These are phyloP conservation scores for Leccinum subfulvum DNA, from an alignment of 1,284 basidiomycete species.

Conservation along the genomic window DNA sequence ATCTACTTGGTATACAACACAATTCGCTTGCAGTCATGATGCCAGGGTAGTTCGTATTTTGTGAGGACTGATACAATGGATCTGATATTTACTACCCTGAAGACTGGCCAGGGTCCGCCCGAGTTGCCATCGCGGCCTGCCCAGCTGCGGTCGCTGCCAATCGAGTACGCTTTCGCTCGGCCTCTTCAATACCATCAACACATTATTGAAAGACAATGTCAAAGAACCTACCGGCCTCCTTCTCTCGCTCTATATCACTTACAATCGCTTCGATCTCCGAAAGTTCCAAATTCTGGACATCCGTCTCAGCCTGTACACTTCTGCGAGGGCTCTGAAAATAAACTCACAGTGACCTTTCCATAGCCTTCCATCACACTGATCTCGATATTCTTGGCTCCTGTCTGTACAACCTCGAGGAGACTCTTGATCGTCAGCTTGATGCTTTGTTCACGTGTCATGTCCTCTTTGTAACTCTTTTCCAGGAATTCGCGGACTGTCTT, in stretches of 20 bases:
- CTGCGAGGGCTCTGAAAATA: neutral
- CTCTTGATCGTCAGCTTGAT: slow-evolving; percentile 97
- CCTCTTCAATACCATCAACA: slow-evolving; percentile 85
- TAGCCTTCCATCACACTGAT: slow-evolving; percentile 96
- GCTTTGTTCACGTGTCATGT: slow-evolving; percentile 82
- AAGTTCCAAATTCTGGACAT: slow-evolving; percentile 74
- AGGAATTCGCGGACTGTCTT: slow-evolving; percentile 99
- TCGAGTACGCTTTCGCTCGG: slow-evolving; percentile 88
- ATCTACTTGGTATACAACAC: neutral
- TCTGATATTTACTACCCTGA: slow-evolving; percentile 35
- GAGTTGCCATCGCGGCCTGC: slow-evolving; percentile 78
- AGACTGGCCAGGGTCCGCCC: slow-evolving; percentile 44
- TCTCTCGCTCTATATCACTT: slow-evolving; percentile 88
- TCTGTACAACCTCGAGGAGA: slow-evolving; percentile 97
- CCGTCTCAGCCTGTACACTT: slow-evolving; percentile 5
- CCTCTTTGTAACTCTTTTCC: slow-evolving; percentile 97
- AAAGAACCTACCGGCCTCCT: slow-evolving; percentile 76
- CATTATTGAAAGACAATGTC: slow-evolving; percentile 50
- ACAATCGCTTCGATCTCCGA: slow-evolving; percentile 90
- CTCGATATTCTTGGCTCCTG: slow-evolving; percentile 99
- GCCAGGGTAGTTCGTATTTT: slow-evolving; percentile 7
- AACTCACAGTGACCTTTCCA: slow-evolving; percentile 82
- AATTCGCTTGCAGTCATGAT: neutral
- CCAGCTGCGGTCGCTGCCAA: slow-evolving; percentile 62
- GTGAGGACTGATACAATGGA: slow-evolving; percentile 15